These are phyloP conservation scores for Aspergillus saccharolyticus DNA, from an alignment of 495 filamentous ascomycete species.

Conservation along the genomic window DNA sequence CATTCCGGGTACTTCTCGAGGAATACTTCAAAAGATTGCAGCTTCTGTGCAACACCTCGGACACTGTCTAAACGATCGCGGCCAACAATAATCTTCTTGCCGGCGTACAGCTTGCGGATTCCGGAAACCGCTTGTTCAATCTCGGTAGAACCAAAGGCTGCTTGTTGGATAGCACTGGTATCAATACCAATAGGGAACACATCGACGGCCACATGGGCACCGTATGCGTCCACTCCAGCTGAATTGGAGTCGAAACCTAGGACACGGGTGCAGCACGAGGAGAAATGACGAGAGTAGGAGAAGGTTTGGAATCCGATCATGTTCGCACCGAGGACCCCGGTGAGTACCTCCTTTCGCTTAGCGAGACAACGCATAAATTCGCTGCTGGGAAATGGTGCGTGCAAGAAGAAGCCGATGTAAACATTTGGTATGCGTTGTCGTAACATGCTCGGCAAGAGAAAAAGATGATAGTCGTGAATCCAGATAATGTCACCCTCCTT, in stretches of 20 bases:
- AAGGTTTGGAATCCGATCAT: conserved; percentile 91
- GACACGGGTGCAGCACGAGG: conserved; percentile 84
- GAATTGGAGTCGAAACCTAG: conserved; percentile 77
- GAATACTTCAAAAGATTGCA: conserved; percentile 88
- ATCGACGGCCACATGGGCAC: conserved; percentile 78
- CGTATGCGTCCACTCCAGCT: conserved; percentile 81
- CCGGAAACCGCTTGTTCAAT: conserved; percentile 61
- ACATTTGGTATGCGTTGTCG: conserved; percentile 76
- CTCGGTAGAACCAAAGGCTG: conserved; percentile 61
- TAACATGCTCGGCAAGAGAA: conserved; percentile 79
- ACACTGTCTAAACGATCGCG: conserved; percentile 86
- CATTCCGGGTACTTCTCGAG: conserved; percentile 82
- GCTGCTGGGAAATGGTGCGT: conserved; percentile 89
- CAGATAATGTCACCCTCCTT: conserved; percentile 85
- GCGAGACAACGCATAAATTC: conserved; percentile 86
- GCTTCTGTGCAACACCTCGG: conserved; percentile 84
- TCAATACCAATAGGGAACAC: conserved; percentile 92
- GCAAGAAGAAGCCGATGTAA: conserved; percentile 87
- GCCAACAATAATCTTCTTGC: conserved; percentile 90
- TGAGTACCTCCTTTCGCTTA: conserved; percentile 78
- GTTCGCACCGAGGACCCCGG: conserved; percentile 82
- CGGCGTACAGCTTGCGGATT: conserved; percentile 68
- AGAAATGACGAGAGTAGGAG: conserved; percentile 87
- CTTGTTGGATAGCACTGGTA: conserved; percentile 60
- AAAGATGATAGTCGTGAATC: conserved; percentile 87